Percentiles rank a stretch among this genome's conserved stretches.
phyloP scores from a whole-genome alignment of 768 basidiomycete genomes.

The Rhodosporidiobolus sp. region DNA sequence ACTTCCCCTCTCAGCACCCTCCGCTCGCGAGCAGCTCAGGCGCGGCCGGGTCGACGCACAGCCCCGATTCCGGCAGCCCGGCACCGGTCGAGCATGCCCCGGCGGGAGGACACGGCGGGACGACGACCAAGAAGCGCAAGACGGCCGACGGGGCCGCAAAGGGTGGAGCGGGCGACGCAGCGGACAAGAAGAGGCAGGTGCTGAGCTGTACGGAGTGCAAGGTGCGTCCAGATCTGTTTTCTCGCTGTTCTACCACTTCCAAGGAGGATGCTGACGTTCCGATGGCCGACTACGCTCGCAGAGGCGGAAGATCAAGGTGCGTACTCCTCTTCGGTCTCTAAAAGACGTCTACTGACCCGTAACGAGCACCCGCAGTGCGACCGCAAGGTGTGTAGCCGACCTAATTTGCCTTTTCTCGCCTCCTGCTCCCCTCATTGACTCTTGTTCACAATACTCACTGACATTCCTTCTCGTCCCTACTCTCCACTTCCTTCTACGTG shows the following conservation, averaged over 20 bases:
- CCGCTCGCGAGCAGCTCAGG: not conserved
- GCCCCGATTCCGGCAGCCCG: not conserved
- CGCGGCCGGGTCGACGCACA: not conserved
- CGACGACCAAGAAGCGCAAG: not conserved
- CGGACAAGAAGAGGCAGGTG: slow-evolving; percentile 14
- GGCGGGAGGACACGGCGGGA: not conserved
- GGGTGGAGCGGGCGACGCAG: not conserved
- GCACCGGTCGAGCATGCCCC: not conserved
- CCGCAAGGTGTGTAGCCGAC: not conserved
- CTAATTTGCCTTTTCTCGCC: not conserved
- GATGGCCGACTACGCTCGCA: not conserved
- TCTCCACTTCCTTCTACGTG: no score
- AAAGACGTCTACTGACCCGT: not conserved
- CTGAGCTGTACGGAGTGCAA: slow-evolving; percentile 37
- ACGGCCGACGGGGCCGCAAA: no score
- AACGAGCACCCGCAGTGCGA: not conserved
- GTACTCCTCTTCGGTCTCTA: not conserved
- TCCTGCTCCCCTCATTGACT: not conserved
- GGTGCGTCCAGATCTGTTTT: not conserved
- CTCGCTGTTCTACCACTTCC: no score
- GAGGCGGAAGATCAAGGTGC: slow-evolving; percentile 37
- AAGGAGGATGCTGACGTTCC: not conserved
- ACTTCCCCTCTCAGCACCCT: not conserved
- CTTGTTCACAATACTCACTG: not conserved
- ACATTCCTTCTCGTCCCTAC: not conserved